Evolutionary conservation across 805 yeast species (phyloP).

Genomic region (Saturnispora quitensis): DNA sequence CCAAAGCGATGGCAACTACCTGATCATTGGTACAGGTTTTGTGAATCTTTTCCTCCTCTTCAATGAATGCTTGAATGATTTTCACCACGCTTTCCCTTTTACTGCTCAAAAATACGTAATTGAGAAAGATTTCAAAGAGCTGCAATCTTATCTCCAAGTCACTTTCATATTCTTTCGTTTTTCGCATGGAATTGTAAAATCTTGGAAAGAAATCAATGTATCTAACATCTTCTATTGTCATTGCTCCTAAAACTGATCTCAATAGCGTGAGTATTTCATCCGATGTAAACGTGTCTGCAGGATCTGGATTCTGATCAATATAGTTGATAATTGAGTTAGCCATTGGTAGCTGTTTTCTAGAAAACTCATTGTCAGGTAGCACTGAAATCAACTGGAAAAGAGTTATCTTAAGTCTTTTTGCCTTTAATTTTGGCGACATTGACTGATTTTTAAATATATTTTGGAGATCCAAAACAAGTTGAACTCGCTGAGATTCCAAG

Average conservation of each 20-base stretch:
- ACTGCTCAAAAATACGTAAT: conserved; percentile 25
- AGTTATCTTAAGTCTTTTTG: conserved; percentile 17
- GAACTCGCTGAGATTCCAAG: conserved; percentile 10
- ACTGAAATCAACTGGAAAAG: conserved; percentile 16
- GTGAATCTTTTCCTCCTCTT: conserved; percentile 17
- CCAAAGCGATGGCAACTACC: conserved; percentile 23
- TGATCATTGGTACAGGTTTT: conserved; percentile 13
- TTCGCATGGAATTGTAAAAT: conserved; percentile 25
- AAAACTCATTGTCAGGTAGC: conserved; percentile 19
- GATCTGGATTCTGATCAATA: conserved; percentile 21
- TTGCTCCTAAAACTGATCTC: conserved; percentile 20
- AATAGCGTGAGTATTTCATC: conserved; percentile 19
- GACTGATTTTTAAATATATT: conserved; percentile 18
- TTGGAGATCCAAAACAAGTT: conserved; percentile 17
- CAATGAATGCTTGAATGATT: conserved; percentile 22
- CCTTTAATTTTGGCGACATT: conserved; percentile 22
- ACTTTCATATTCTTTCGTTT: conserved; percentile 16
- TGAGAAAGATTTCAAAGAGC: conserved; percentile 27
- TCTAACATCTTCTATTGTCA: conserved; percentile 23
- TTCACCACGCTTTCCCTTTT: conserved; percentile 19
- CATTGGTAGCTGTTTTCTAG: conserved; percentile 21
- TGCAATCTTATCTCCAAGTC: conserved; percentile 20
- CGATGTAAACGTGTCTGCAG: conserved; percentile 18
- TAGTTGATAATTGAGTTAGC: conserved; percentile 24
- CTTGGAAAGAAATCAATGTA: conserved; percentile 27